Base-by-base conservation (phyloP, 1,284 basidiomycete species). In the Irpex sp. region DNA sequence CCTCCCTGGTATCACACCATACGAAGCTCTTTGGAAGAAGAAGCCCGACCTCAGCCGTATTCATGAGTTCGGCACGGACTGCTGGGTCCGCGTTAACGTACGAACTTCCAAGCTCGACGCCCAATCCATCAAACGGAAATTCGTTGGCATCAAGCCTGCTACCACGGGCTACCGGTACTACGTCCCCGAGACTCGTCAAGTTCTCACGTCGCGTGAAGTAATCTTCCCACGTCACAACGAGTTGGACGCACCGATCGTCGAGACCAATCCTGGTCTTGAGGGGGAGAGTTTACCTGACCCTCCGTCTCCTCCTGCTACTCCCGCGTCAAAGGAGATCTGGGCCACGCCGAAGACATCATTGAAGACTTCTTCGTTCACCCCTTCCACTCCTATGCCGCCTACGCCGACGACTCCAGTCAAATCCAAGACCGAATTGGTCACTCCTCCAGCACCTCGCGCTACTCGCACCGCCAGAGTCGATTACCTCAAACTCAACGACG, bases 171-270 rank as follows among this genome's bases (percentile, higher is more conserved):
- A 65, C 58, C 46, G 67, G 1, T 69, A 66, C 54, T 75, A 66
- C 47, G 63, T 67, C 11, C 62, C 68, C 0, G 37, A 47, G 3
- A 62, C 62, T 1, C 54, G 67, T 9, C 57, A 62, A 9, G 59
- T 74, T 17, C 46, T 61, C 0, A 66, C 58, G 0, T 73, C 71
- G 0, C 64, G 71, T 6, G 69, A 75, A 33, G 66, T 72, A 8
- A 69, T 68, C 8, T 73, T 74, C 60, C 54, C 39, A 17, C 56
- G n/a, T 31, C 31, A 31, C 2, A 31, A 2, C 31, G 31, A 31
- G 31, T 31, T 31, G 31, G 31, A 31, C 31, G 31, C 31, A 31
- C 31, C 31, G 2, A 31, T 31, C 53, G n/a, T 57, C 17, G 35
- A 57, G 36, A 36, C 13, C n/a, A 17, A 19, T 6, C 39, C 61